Percentiles rank a stretch among this genome's conserved stretches.
Conservation (phyloP, 257 asterid species). For the Nyctanthes arbortristis region DNA sequence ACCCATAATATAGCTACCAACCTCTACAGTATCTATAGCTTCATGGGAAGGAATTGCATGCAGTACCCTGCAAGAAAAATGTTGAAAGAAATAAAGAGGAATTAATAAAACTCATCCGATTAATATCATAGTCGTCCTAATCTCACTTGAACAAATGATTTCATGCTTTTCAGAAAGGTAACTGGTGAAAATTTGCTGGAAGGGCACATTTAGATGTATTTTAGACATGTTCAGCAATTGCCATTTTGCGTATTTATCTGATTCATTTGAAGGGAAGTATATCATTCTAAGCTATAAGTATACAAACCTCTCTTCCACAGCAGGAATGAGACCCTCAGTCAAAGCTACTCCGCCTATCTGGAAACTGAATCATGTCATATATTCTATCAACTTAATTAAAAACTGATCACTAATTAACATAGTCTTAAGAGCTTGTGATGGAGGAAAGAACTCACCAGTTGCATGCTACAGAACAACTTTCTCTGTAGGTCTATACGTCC, state of each 20-base stretch:
- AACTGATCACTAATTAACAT: not conserved
- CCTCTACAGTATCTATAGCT: slow-evolving; percentile 99
- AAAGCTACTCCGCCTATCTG: slow-evolving; percentile 93
- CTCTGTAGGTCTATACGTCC: slow-evolving; percentile 95
- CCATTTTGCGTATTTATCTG: slow-evolving; percentile 6
- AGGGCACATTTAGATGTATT: slow-evolving; percentile 10
- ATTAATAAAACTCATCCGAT: slow-evolving; percentile 13
- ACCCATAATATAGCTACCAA: slow-evolving; percentile 24
- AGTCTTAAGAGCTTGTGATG: slow-evolving; percentile 18
- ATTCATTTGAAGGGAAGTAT: not conserved
- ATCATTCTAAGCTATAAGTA: slow-evolving; percentile 15
- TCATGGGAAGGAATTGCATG: slow-evolving; percentile 94
- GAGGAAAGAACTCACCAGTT: slow-evolving; percentile 62
- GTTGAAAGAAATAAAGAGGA: slow-evolving; percentile 6
- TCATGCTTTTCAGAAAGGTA: not conserved
- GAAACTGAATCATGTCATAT: slow-evolving; percentile 29
- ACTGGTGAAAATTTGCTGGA: slow-evolving; percentile 8
- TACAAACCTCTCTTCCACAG: slow-evolving; percentile 92
- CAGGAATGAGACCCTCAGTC: slow-evolving; percentile 81
- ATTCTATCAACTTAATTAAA: not conserved
- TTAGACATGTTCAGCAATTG: slow-evolving; percentile 1
- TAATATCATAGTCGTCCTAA: slow-evolving; percentile 3
- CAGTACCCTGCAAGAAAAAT: slow-evolving; percentile 63
- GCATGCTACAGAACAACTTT: slow-evolving; percentile 97
- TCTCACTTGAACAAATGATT: slow-evolving; percentile 1